Percentiles rank a stretch among this genome's conserved stretches.
phyloP scores from a whole-genome alignment of 2,329 filamentous ascomycete species.

The Cytospora leucostoma region DNA sequence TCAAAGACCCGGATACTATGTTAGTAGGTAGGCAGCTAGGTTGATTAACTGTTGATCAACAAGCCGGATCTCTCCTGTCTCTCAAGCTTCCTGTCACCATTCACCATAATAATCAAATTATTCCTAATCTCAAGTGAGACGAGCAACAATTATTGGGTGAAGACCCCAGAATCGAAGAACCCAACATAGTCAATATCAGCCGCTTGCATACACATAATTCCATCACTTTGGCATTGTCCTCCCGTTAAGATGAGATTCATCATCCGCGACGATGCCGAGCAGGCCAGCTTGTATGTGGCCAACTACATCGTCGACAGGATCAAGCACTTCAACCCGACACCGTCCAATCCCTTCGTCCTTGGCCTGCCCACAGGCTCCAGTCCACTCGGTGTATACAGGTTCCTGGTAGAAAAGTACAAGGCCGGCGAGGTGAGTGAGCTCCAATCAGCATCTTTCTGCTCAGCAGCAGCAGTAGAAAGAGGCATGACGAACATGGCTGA shows the following conservation, averaged over 20 bases:
- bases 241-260: conserved; percentile 65
- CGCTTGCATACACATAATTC: background rate
- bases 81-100: background rate
- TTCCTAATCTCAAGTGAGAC: background rate
- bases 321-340: conserved; percentile 65
- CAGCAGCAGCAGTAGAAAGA: background rate
- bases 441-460: background rate
- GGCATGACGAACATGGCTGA: background rate
- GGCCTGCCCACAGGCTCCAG: conserved; percentile 74
- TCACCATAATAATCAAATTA: background rate
- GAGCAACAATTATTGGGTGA: background rate
- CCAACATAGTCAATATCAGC: background rate
- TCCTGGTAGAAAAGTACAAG: conserved; percentile 64
- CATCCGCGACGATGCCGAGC: conserved; percentile 63
- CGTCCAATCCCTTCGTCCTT: conserved; percentile 67
- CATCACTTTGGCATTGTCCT: background rate
- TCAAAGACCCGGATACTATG: background rate
- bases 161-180: background rate
- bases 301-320: conserved; percentile 75
- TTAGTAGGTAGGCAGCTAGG: background rate
- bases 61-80: background rate
- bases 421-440: conserved; percentile 45
- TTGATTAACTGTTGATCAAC: background rate
- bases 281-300: conserved; percentile 68
- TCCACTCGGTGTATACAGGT: conserved; percentile 68